Evolutionary conservation across 768 basidiomycete genomes (phyloP).

Genomic region (Pholiota microspora): DNA sequence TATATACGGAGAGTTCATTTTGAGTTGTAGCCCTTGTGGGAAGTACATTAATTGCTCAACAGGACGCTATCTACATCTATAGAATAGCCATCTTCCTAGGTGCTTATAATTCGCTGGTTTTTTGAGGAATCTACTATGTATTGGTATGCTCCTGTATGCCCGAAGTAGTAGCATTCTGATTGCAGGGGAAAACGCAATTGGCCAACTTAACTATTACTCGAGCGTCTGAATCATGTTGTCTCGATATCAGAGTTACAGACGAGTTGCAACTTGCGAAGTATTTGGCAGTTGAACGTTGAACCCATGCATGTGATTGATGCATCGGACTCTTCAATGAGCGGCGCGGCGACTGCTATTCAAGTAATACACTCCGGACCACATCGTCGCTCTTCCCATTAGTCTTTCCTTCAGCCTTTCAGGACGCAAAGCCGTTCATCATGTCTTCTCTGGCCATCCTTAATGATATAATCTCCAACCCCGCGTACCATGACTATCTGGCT

Average conservation of each 20-base stretch:
- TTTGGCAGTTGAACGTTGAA: neutral
- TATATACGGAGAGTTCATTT: neutral
- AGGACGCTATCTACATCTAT: too few species aligned
- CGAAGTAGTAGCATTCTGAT: too few species aligned
- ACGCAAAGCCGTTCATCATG: constrained; percentile 13
- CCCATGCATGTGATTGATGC: constrained; percentile 19
- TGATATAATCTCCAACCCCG: constrained; percentile 62
- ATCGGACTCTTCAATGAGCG: neutral
- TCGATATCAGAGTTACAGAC: too few species aligned
- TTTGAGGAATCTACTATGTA: too few species aligned
- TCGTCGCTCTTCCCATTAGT: constrained; percentile 3
- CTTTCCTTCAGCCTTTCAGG: constrained; percentile 6
- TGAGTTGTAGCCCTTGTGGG: constrained; percentile 16
- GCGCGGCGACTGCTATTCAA: neutral
- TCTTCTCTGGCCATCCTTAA: constrained; percentile 35
- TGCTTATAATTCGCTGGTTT: too few species aligned
- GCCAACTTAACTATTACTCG: too few species aligned
- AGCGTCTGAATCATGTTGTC: too few species aligned
- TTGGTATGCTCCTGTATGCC: too few species aligned
- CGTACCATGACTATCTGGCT: constrained; percentile 86
- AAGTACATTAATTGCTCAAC: too few species aligned
- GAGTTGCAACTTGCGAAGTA: too few species aligned
- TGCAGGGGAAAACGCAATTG: too few species aligned
- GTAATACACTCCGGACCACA: constrained; percentile 14
- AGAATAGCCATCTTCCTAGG: too few species aligned